A percentile compares a stretch with the other conserved stretches of the same genome.
phyloP scores from a whole-genome alignment of 257 asterid species.

The Solanum verrucosum region DNA sequence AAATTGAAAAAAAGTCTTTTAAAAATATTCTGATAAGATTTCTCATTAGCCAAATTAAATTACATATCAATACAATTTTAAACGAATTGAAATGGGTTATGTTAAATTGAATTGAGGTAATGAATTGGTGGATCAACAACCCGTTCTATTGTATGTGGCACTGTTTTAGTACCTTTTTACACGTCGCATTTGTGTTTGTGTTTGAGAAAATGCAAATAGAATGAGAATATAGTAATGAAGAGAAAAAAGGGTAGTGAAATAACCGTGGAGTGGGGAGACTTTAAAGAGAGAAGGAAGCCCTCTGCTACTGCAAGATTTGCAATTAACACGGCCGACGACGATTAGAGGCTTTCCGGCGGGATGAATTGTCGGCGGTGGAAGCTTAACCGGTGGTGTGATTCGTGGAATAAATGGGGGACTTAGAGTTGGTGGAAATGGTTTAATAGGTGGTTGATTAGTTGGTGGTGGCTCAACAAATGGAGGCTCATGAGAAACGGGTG shows the following conservation, averaged over 20 bases:
- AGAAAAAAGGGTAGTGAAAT: background rate
- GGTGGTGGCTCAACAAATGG: background rate
- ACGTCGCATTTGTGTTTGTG: too few relatives aligned
- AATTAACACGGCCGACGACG: background rate
- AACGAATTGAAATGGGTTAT: too few relatives aligned
- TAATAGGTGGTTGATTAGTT: background rate
- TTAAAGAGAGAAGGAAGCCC: constrained; percentile 11
- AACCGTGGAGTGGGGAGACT: constrained; percentile 24
- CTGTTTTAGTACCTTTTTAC: background rate
- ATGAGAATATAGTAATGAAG: background rate
- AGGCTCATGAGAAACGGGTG: background rate
- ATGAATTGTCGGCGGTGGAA: background rate
- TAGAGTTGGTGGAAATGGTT: background rate
- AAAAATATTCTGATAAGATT: too few relatives aligned
- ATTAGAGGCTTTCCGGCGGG: background rate
- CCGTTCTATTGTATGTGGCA: background rate
- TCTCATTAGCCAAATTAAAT: too few relatives aligned
- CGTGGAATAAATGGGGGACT: background rate
- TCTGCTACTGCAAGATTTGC: constrained; percentile 29
- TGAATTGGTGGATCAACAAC: too few relatives aligned
- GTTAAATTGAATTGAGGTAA: too few relatives aligned
- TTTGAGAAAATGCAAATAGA: background rate
- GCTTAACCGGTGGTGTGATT: background rate
- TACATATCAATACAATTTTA: too few relatives aligned
- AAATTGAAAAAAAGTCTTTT: too few relatives aligned